These are phyloP conservation scores for Phytopythium montanum DNA, from an alignment of 352 stramenopile genomes.

Conservation along the genomic window DNA sequence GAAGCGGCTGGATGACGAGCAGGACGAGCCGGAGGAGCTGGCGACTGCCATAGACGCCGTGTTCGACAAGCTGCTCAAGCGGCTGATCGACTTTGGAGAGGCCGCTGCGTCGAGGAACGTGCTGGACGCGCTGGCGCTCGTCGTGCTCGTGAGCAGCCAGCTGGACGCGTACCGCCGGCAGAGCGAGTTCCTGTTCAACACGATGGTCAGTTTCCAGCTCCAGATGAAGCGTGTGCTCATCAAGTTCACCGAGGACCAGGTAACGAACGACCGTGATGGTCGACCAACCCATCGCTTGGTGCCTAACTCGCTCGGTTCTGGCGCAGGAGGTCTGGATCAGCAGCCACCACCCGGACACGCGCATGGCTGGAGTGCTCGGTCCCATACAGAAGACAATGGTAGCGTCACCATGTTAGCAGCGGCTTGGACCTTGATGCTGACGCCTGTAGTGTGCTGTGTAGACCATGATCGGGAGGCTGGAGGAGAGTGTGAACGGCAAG, in stretches of 20 bases:
- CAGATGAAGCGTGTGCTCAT: conserved; percentile 77
- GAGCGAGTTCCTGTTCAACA: conserved; percentile 65
- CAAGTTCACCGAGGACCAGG: conserved; percentile 76
- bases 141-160: conserved; percentile 46
- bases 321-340: conserved; percentile 64
- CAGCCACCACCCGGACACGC: conserved; percentile 56
- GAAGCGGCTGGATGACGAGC: not conserved
- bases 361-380: conserved; percentile 63
- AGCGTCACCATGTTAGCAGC: not conserved
- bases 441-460: conserved; percentile 8
- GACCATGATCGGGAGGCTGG: conserved; percentile 54
- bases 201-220: conserved; percentile 72
- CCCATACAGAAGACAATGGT: conserved; percentile 68
- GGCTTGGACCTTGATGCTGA: not conserved
- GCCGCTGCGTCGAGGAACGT: conserved; percentile 51
- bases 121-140: conserved; percentile 55
- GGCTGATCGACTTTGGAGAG: conserved; percentile 68
- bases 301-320: not conserved
- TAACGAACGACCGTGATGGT: conserved; percentile 7
- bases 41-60: conserved; percentile 57
- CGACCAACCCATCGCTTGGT: not conserved
- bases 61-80: conserved; percentile 74
- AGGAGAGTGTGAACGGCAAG: conserved; percentile 58
- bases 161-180: conserved; percentile 38
- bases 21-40: conserved; percentile 40